Conservation (phyloP, 225 moss, liverwort and hornwort genomes). For the Pseudoscleropodium purum region DNA sequence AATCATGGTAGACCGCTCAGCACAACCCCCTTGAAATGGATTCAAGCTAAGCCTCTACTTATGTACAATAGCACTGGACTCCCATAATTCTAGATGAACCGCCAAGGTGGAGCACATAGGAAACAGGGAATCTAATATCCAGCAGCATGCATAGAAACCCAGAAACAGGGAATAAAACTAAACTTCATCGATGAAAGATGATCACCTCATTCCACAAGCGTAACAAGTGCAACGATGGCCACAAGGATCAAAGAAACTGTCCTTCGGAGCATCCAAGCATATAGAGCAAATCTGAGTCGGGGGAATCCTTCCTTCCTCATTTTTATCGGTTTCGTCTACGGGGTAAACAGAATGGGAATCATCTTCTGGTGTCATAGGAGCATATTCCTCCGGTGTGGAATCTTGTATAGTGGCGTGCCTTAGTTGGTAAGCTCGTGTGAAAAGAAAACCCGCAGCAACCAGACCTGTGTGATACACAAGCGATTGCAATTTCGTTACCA, state of each 20-base stretch:
- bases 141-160: background rate
- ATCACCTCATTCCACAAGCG: constrained; percentile 64
- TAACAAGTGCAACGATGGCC: constrained; percentile 82
- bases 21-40: background rate
- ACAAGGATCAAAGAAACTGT: constrained; percentile 76
- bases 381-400: constrained; percentile 16
- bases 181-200: background rate
- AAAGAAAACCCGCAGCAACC: constrained; percentile 21
- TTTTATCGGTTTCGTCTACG: background rate
- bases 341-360: background rate
- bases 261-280: constrained; percentile 69
- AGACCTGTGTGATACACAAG: constrained; percentile 21
- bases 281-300: constrained; percentile 56
- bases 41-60: background rate
- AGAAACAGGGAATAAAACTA: background rate
- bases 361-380: constrained; percentile 18
- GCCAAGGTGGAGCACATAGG: background rate
- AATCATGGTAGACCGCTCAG: background rate
- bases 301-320: constrained; percentile 1
- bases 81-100: background rate
- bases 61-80: background rate
- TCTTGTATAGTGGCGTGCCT: background rate
- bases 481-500: background rate
- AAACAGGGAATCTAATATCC: background rate
- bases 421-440: constrained; percentile 24